Evolutionary conservation across 805 yeast species (phyloP).

Genomic region (Candida nemodendra): DNA sequence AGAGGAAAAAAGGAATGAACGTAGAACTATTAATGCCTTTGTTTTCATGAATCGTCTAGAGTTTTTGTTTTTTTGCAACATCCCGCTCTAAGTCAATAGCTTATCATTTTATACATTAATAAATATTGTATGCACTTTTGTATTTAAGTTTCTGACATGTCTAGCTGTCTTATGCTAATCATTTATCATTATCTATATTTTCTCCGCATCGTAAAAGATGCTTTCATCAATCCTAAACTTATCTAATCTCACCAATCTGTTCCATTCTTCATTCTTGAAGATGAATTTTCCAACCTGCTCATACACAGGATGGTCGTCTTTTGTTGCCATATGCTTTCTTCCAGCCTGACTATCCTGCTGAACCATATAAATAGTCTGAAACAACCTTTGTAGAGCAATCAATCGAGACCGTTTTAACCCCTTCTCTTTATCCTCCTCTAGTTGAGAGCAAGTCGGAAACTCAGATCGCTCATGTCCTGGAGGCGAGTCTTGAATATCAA

Average conservation of each 20-base stretch:
- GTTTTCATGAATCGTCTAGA: background rate
- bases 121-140: too few species aligned
- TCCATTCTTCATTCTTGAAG: slow-evolving; percentile 43
- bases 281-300: slow-evolving; percentile 40
- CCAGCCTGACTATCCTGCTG: slow-evolving; percentile 11
- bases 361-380: slow-evolving; percentile 38
- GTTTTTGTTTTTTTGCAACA: background rate
- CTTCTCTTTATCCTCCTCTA: slow-evolving; percentile 33
- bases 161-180: too few species aligned
- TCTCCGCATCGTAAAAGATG: slow-evolving; percentile 32
- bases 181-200: slow-evolving; percentile 2
- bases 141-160: too few species aligned
- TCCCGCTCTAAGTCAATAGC: background rate
- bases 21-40: background rate
- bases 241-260: slow-evolving; percentile 35
- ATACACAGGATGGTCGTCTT: slow-evolving; percentile 7
- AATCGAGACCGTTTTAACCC: slow-evolving; percentile 29
- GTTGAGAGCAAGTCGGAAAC: slow-evolving; percentile 58
- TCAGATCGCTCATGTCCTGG: slow-evolving; percentile 61
- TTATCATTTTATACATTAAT: too few species aligned
- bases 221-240: slow-evolving; percentile 35
- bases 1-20: slow-evolving; percentile 15
- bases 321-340: slow-evolving; percentile 1
- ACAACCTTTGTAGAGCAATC: slow-evolving; percentile 44
- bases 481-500: slow-evolving; percentile 38